Base-by-base conservation (phyloP, 2,329 filamentous ascomycete genomes). In the Calonectria naviculata region DNA sequence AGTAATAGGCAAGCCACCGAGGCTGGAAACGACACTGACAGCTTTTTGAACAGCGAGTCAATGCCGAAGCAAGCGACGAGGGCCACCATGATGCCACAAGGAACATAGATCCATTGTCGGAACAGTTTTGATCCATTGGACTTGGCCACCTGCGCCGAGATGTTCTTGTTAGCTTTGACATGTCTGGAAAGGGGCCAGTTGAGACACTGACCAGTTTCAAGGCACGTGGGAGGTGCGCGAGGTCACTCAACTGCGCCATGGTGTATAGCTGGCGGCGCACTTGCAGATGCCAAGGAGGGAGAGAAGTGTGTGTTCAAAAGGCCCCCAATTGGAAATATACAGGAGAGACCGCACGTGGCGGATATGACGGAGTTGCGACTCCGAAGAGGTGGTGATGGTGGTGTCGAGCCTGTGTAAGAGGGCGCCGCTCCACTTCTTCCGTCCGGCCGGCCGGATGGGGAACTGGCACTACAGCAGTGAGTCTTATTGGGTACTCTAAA, bases 1-100 rank as follows among this genome's bases (percentile, higher is more conserved):
- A 90, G 71, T 49, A 91, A 81, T 74, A 92, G 84, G 49, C 88
- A 89, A 5, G 89, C 89, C 4, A 92, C 89, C 2, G 89, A 91
- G 3, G 90, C 87, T 0, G 89, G 89, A 71, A 92, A 92, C 0
- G 87, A 84, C 9, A 91, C 84, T 26, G 83, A 83, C 66, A 86
- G 84, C 9, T 87, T 78, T 15, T 81, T 81, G 69, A 87, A 82
- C 28, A 87, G 74, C n/a, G 80, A 80, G 71, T 86, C 81, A 29
- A 87, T 80, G 36, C 83, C 86, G 66, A 87, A 87, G 72, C 85
- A 86, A 3, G 80, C 82, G 17, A 81, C 78, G 12, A 87, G 80
- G 9, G 85, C 84, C 26, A 80, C 73, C 28, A 83, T 74, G 65
- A 86, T 81, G 41, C 85, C 85, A 0, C 83, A 46, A 0, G 89